Evolutionary conservation across 2,329 filamentous ascomycete species (phyloP).

Genomic region (Ceratocystis papillata): DNA sequence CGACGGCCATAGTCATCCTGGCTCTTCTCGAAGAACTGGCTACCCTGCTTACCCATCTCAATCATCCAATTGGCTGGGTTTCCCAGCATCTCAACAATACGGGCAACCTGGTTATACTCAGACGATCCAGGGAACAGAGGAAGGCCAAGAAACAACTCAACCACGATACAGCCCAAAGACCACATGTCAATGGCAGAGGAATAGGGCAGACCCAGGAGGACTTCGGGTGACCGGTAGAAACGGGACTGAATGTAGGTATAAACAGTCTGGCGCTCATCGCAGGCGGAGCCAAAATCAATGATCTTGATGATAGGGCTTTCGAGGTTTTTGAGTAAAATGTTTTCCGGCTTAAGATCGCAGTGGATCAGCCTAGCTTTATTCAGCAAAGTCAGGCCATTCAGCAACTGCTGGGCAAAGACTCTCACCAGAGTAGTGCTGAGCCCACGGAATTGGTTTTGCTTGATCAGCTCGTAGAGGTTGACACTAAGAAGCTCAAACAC

Average conservation of each 20-base stretch:
- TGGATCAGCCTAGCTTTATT: slow-evolving; percentile 97
- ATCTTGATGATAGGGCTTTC: slow-evolving; percentile 99
- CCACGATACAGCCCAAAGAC: slow-evolving; percentile 96
- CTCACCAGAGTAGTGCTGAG: slow-evolving; percentile 92
- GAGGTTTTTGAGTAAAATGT: slow-evolving; percentile 93
- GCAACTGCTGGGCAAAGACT: slow-evolving; percentile 91
- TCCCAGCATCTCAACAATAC: slow-evolving; percentile 96
- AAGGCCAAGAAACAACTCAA: slow-evolving; percentile 83
- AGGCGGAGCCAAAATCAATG: slow-evolving; percentile 97
- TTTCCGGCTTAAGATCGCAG: slow-evolving; percentile 96
- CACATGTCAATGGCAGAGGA: slow-evolving; percentile 99
- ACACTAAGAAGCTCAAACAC: slow-evolving; percentile 95
- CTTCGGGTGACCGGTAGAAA: slow-evolving; percentile 95
- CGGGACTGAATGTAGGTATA: slow-evolving; percentile 98
- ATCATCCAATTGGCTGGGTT: slow-evolving; percentile 98
- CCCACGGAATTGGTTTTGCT: slow-evolving; percentile 97
- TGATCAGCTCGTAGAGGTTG: slow-evolving; percentile 96
- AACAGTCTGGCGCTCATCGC: slow-evolving; percentile 94
- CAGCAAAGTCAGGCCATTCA: slow-evolving; percentile 81
- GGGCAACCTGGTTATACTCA: slow-evolving; percentile 95
- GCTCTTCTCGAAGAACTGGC: slow-evolving; percentile 85
- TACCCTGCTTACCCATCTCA: slow-evolving; percentile 95
- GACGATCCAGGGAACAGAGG: slow-evolving; percentile 94
- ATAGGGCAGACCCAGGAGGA: slow-evolving; percentile 88
- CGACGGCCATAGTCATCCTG: slow-evolving; percentile 85